Base-by-base conservation (phyloP, 2,329 filamentous ascomycete genomes). In the Botryotinia calthae region DNA sequence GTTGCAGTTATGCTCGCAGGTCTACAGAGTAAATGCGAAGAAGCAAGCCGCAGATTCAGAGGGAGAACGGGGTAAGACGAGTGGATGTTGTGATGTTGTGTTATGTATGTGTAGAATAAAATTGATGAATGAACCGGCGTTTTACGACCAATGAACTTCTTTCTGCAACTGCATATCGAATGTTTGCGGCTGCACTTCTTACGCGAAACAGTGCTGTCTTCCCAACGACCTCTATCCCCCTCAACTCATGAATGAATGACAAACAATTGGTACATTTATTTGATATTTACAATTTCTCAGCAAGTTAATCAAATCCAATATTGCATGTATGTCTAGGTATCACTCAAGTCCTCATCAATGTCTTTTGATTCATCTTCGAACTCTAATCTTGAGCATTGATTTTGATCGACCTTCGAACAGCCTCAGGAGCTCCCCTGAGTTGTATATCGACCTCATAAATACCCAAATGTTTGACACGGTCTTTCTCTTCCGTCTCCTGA, bases 391-490 rank as follows among this genome's bases (percentile, higher is more conserved):
- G 81, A 65, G 82, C 79, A 74, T 80, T 78, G 40, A 87, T 82
- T 72, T 80, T 80, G 40, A 86, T 82, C 7, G 79, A 82, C 76
- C 84, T 82, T 74, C 79, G 81, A n/a, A 86, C 76, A 12, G 78
- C 77, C 71, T 81, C 79, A 62, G 82, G 81, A n/a, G 82, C 82
- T 12, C 86, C 86, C 69, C 84, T 84, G 65, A 87, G 77, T 73
- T 78, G 82, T 72, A 89, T 85, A 78, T 87, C 84, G 61, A 88
- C 81, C 73, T 83, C 82, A 79, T 84, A 89, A 71, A 84, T 82
- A 62, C 87, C 87, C 31, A 88, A 76, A 75, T 84, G 81, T 82
- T 88, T 88, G 64, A 89, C 83, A 61, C 84, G 83, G 73, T 83
- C 83, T 42, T 80, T 77, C 46, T 80, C 80, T 58, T 82, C 80